Percentiles rank a stretch among this genome's conserved stretches.
Evolutionary conservation across 2,329 filamentous ascomycete species (phyloP).

Genomic region (Pezicula neosporulosa): DNA sequence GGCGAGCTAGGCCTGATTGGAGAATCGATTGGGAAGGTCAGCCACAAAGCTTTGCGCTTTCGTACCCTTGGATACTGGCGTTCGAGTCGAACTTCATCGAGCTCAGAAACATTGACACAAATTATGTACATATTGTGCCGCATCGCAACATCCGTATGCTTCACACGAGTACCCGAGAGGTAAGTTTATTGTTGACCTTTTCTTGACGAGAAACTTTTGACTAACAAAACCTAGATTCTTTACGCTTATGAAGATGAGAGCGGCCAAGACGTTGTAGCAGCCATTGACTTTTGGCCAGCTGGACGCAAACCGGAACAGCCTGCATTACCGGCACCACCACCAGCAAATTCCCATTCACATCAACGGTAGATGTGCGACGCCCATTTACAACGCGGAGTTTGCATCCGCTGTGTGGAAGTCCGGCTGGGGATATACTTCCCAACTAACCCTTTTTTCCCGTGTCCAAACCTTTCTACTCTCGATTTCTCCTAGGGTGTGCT

Average conservation of each 20-base stretch:
- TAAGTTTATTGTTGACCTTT: conserved; percentile 40
- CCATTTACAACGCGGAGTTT: neutral
- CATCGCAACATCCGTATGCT: conserved; percentile 97
- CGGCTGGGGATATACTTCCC: neutral
- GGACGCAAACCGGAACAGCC: conserved; percentile 24
- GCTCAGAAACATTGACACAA: conserved; percentile 90
- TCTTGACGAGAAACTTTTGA: conserved; percentile 17
- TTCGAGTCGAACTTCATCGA: conserved; percentile 98
- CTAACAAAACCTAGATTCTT: conserved; percentile 64
- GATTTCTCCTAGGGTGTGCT: conserved; percentile 18
- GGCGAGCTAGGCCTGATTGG: conserved; percentile 95
- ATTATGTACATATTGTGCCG: conserved; percentile 91
- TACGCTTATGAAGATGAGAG: conserved; percentile 97
- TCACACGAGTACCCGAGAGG: conserved; percentile 95
- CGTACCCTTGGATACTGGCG: conserved; percentile 93
- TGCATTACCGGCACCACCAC: conserved; percentile 11
- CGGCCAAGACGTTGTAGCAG: conserved; percentile 90
- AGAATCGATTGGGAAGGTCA: conserved; percentile 96
- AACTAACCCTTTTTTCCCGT: conserved; percentile 5
- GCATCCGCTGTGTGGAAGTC: neutral
- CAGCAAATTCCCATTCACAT: conserved; percentile 2
- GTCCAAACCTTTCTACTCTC: conserved; percentile 8
- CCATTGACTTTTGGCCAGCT: conserved; percentile 84
- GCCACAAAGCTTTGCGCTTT: conserved; percentile 88
- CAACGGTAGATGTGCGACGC: neutral